These are phyloP conservation scores for Raddia guianensis DNA, from an alignment of 176 grass and related monocot species.

Conservation along the genomic window DNA sequence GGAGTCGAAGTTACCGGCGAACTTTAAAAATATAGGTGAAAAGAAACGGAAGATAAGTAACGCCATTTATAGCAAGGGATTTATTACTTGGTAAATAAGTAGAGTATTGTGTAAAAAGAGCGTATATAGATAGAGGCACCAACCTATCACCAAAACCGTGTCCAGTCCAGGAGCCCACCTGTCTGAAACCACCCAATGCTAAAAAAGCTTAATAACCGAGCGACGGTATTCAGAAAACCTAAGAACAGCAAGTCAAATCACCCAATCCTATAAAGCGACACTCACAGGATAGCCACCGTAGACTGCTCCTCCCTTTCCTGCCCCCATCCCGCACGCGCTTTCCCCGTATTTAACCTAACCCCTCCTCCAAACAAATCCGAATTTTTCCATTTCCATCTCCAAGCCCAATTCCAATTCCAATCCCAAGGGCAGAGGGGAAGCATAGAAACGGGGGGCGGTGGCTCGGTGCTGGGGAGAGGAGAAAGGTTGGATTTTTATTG, in stretches of 20 bases:
- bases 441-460: not conserved
- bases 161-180: not conserved
- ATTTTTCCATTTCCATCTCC: conserved; percentile 17
- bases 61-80: not conserved
- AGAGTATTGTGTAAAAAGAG: not conserved
- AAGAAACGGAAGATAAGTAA: not conserved
- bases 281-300: conserved; percentile 47
- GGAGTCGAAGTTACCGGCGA: no score
- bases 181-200: conserved; percentile 1
- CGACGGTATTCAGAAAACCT: no score
- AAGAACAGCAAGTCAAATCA: conserved; percentile 34
- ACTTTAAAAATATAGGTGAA: no score
- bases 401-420: not conserved
- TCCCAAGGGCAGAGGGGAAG: not conserved
- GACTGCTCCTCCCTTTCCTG: not conserved
- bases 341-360: conserved; percentile 49
- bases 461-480: not conserved
- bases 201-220: not conserved
- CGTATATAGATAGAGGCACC: conserved; percentile 14
- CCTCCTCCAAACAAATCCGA: conserved; percentile 4
- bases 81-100: not conserved
- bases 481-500: conserved; percentile 22
- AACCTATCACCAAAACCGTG: conserved; percentile 23
- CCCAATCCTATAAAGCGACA: conserved; percentile 51
- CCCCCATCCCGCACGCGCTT: conserved; percentile 23